phyloP scores from a whole-genome alignment of 176 grass and related monocot genomes.

The Musa itinerans region DNA sequence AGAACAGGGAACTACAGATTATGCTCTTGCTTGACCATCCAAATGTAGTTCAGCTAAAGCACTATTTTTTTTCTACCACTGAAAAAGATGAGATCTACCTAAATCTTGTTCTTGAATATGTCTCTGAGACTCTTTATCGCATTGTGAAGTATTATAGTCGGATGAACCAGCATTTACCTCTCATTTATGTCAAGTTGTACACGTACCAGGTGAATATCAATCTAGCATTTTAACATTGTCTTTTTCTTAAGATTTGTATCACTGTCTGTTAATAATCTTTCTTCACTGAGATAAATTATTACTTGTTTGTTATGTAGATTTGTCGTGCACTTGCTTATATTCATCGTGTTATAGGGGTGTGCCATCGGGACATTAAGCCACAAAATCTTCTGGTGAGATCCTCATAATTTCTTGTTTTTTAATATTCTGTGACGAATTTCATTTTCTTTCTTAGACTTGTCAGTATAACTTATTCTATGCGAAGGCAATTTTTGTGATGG shows the following conservation, averaged over 20 bases:
- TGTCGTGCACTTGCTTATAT: conserved; percentile 82
- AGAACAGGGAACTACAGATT: conserved; percentile 92
- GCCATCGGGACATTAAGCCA: conserved; percentile 93
- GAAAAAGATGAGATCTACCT: conserved; percentile 89
- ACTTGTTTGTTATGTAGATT: conserved; percentile 40
- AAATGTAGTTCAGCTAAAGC: conserved; percentile 84
- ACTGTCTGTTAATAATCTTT: neutral
- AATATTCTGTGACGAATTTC: neutral
- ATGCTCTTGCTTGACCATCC: conserved; percentile 90
- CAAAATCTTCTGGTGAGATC: conserved; percentile 80
- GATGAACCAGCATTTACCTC: conserved; percentile 74
- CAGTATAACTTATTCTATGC: no score
- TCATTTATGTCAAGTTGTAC: conserved; percentile 76
- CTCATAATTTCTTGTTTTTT: neutral
- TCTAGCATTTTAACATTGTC: no score
- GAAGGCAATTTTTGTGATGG: no score
- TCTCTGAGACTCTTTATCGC: conserved; percentile 77
- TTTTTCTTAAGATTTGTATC: neutral
- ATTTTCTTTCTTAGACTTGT: neutral
- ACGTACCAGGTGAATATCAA: conserved; percentile 60
- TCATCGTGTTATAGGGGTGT: conserved; percentile 79
- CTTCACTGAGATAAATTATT: neutral
- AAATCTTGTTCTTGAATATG: conserved; percentile 88
- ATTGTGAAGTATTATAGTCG: conserved; percentile 68
- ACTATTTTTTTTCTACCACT: conserved; percentile 91